A percentile compares a stretch with the other conserved stretches of the same genome.
Conservation (phyloP, 2,329 filamentous ascomycete genomes). For the Huntiella omanensis region DNA sequence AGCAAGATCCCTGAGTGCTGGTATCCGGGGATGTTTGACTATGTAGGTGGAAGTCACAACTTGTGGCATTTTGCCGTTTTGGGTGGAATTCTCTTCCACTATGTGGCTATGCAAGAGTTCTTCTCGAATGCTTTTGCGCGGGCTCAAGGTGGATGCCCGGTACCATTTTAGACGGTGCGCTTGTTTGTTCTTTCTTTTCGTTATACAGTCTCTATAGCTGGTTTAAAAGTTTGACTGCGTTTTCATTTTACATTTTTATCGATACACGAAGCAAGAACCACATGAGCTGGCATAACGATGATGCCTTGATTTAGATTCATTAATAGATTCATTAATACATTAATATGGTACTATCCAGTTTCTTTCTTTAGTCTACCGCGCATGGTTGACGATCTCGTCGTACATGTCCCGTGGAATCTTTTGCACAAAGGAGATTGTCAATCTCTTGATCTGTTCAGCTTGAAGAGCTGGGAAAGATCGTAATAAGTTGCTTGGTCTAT, state of each 20-base stretch:
- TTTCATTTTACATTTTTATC: not conserved
- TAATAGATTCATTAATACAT: not conserved
- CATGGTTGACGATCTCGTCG: constrained; percentile 73
- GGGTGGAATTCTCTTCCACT: constrained; percentile 93
- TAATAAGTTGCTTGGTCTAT: constrained; percentile 79
- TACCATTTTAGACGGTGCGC: constrained; percentile 21
- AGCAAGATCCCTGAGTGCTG: constrained; percentile 85
- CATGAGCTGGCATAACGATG: not conserved
- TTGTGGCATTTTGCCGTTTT: constrained; percentile 93
- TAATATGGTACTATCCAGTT: not conserved
- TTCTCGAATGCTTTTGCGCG: constrained; percentile 61
- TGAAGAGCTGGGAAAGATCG: constrained; percentile 71
- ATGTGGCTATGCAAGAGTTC: constrained; percentile 87
- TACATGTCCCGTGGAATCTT: constrained; percentile 87
- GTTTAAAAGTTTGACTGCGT: not conserved
- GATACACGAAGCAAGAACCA: not conserved
- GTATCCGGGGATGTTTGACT: constrained; percentile 86
- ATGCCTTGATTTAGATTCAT: not conserved
- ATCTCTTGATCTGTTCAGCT: constrained; percentile 63
- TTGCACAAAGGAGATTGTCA: constrained; percentile 70
- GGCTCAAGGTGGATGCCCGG: constrained; percentile 40
- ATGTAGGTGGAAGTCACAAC: constrained; percentile 88
- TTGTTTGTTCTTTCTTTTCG: not conserved
- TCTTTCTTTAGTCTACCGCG: constrained; percentile 31
- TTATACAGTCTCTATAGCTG: not conserved